phyloP scores from a whole-genome alignment of 768 basidiomycete genomes.

The Kwoniella sp. region DNA sequence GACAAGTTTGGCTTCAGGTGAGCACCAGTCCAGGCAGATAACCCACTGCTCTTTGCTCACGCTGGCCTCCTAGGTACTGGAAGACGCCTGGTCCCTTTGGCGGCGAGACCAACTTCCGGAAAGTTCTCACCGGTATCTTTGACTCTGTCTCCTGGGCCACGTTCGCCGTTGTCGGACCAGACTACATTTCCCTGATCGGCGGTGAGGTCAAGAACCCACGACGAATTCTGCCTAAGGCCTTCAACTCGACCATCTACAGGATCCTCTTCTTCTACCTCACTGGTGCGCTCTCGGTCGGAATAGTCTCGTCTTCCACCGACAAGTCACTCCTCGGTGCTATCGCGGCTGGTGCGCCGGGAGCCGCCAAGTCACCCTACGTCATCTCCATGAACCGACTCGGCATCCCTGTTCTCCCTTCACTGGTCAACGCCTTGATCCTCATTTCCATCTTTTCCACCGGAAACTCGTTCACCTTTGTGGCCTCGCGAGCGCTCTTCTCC shows the following conservation, averaged over 20 bases:
- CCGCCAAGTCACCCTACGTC: conserved; percentile 22
- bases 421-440: conserved; percentile 23
- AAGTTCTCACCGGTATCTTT: conserved; percentile 21
- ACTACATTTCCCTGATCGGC: conserved; percentile 23
- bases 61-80: too few relatives aligned
- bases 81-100: conserved; percentile 27
- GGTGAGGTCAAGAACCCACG: conserved; percentile 30
- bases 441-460: conserved; percentile 19
- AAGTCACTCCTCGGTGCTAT: conserved; percentile 23
- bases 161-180: conserved; percentile 27
- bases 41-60: too few relatives aligned
- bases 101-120: conserved; percentile 6
- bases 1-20: conserved; percentile 54
- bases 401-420: conserved; percentile 13
- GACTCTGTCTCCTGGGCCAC: conserved; percentile 16
- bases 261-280: conserved; percentile 21
- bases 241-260: conserved; percentile 26
- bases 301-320: conserved; percentile 13
- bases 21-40: too few relatives aligned
- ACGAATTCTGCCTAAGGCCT: conserved; percentile 24
- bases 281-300: conserved; percentile 15
- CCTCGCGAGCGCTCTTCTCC: conserved; percentile 13
- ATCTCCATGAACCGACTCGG: conserved; percentile 23
- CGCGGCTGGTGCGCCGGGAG: conserved; percentile 24
- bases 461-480: conserved; percentile 23